phyloP scores from a whole-genome alignment of 192 early-diverging fungal species.

The Umbelopsis ramanniana region DNA sequence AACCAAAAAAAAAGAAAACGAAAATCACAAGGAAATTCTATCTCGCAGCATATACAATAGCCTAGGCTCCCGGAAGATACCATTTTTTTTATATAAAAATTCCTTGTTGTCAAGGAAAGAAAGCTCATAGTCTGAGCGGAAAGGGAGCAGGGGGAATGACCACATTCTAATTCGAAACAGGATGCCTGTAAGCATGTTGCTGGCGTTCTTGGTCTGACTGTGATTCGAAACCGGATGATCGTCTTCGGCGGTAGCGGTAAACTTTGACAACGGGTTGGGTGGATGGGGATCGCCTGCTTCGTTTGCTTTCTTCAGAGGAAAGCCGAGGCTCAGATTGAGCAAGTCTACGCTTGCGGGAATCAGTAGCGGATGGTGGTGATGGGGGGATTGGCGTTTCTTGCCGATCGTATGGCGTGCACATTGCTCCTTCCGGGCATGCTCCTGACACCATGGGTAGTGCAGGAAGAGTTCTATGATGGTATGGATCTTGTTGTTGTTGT shows the following conservation, averaged over 20 bases:
- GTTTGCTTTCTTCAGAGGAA: conserved; percentile 17
- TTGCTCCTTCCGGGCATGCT: neutral
- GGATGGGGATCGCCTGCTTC: neutral
- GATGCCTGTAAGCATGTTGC: conserved; percentile 6
- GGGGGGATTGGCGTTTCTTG: neutral
- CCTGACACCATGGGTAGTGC: neutral
- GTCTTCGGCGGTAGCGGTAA: conserved; percentile 14
- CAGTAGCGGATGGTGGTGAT: neutral
- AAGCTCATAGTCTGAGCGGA: neutral
- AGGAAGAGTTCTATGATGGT: neutral
- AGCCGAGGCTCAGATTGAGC: neutral
- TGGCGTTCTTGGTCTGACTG: neutral
- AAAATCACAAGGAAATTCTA: too few relatives aligned
- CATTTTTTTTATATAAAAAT: neutral
- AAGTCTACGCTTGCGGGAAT: neutral
- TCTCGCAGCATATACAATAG: too few relatives aligned
- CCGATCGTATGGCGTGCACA: conserved; percentile 10
- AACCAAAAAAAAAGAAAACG: neutral
- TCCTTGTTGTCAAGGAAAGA: neutral
- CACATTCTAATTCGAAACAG: conserved; percentile 7
- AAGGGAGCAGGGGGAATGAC: neutral
- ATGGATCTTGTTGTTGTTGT: neutral
- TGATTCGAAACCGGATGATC: neutral
- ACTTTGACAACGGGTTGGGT: conserved; percentile 15
- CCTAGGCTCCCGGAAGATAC: too few relatives aligned